phyloP scores from a whole-genome alignment of 1,284 basidiomycete species.

The Dichomitus squalens region DNA sequence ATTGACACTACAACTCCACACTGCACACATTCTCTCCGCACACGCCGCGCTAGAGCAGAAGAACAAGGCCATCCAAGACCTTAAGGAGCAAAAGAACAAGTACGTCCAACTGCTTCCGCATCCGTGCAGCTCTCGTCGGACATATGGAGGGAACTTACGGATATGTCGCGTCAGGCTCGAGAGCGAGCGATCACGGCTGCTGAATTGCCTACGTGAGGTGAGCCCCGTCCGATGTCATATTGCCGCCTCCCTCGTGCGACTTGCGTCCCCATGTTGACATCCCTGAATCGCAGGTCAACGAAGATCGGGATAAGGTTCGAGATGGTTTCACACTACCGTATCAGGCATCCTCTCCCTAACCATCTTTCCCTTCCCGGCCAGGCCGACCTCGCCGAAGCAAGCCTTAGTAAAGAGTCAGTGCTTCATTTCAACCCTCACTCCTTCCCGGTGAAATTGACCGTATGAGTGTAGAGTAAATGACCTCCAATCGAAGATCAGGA shows the following conservation, averaged over 20 bases:
- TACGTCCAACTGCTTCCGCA: slow-evolving; percentile 36
- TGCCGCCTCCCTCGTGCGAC: neutral
- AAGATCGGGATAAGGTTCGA: slow-evolving; percentile 73
- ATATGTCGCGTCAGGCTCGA: slow-evolving; percentile 54
- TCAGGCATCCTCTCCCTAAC: neutral
- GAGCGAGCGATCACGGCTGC: slow-evolving; percentile 65
- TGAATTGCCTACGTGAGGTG: slow-evolving; percentile 70
- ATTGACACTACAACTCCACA: slow-evolving; percentile 76
- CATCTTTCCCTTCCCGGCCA: slow-evolving; percentile 29
- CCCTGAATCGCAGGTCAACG: slow-evolving; percentile 56
- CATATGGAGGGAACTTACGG: neutral
- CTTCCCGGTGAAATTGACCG: neutral
- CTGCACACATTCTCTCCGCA: slow-evolving; percentile 82
- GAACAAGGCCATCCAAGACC: slow-evolving; percentile 72
- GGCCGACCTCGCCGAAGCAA: slow-evolving; percentile 55
- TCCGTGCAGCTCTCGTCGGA: neutral
- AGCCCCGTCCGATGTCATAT: slow-evolving; percentile 12
- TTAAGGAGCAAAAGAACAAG: slow-evolving; percentile 82
- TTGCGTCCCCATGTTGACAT: neutral
- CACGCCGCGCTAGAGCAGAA: slow-evolving; percentile 77
- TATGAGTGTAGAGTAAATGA: slow-evolving; percentile 56
- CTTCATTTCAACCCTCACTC: neutral
- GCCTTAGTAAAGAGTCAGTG: slow-evolving; percentile 63
- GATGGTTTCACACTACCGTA: neutral
- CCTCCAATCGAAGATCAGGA: slow-evolving; percentile 63